Conservation (phyloP, 495 filamentous ascomycete genomes). For the Ascodesmis nigricans region DNA sequence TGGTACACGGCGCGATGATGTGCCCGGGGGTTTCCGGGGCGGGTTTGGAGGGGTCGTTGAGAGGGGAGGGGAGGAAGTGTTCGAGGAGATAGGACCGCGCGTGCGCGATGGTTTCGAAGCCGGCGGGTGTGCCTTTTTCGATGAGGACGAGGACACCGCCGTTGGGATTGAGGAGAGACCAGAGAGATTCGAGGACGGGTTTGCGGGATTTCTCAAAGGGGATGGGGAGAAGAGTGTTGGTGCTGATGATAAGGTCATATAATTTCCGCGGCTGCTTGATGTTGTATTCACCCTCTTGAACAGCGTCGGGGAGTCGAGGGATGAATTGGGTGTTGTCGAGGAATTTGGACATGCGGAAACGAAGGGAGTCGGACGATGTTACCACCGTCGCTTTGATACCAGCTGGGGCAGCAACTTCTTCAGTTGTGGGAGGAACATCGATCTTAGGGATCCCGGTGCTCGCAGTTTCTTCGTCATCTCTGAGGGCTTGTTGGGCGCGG, state of each 20-base stretch:
- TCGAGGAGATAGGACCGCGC: conserved; percentile 58
- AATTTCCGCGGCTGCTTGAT: conserved; percentile 39
- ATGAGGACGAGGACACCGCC: conserved; percentile 73
- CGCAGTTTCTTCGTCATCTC: conserved; percentile 28
- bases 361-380: conserved; percentile 39
- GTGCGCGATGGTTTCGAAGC: conserved; percentile 77
- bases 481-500: conserved; percentile 51
- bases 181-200: conserved; percentile 59
- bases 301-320: conserved; percentile 63
- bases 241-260: conserved; percentile 76
- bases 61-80: conserved; percentile 48
- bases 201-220: conserved; percentile 53
- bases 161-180: conserved; percentile 60
- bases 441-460: conserved; percentile 22
- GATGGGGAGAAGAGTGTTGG: conserved; percentile 55
- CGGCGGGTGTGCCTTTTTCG: conserved; percentile 77
- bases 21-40: conserved; percentile 37
- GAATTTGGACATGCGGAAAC: conserved; percentile 51
- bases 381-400: conserved; percentile 29
- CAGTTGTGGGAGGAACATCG: conserved; percentile 27
- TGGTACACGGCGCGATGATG: conserved; percentile 92
- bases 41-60: conserved; percentile 27
- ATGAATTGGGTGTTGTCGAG: conserved; percentile 81
- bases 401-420: conserved; percentile 26
- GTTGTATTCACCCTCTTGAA: conserved; percentile 26